These are phyloP conservation scores for Neurospora sp. DNA, from an alignment of 2,329 filamentous ascomycete genomes.

Conservation along the genomic window DNA sequence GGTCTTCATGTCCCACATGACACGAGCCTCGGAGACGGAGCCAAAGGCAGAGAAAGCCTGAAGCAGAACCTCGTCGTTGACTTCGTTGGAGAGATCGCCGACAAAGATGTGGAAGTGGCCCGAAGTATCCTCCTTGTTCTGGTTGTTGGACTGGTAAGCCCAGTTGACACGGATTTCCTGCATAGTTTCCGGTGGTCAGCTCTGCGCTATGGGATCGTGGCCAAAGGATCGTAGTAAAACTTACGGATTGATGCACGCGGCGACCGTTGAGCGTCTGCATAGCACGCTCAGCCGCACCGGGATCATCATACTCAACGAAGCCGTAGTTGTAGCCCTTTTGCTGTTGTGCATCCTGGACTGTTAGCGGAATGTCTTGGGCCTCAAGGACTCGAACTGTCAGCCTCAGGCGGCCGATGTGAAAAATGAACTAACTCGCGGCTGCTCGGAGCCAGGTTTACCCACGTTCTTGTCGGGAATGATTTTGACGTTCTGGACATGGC, in stretches of 20 bases:
- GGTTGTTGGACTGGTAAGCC: conserved; percentile 95
- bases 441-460: conserved; percentile 33
- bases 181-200: conserved; percentile 1
- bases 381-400: neutral
- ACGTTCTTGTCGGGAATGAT: conserved; percentile 99
- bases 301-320: conserved; percentile 97
- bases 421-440: neutral
- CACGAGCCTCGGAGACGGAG: conserved; percentile 89
- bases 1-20: conserved; percentile 99
- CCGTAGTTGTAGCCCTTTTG: conserved; percentile 98
- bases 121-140: conserved; percentile 93
- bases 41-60: conserved; percentile 96
- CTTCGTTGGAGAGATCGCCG: conserved; percentile 93
- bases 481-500: conserved; percentile 97
- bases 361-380: neutral
- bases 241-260: conserved; percentile 87
- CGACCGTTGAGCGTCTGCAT: conserved; percentile 96
- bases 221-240: conserved; percentile 20
- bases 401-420: neutral
- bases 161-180: conserved; percentile 97
- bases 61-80: conserved; percentile 89
- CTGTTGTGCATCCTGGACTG: conserved; percentile 35
- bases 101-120: conserved; percentile 99
- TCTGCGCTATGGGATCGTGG: neutral
- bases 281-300: conserved; percentile 87